Percentiles rank a stretch among this genome's conserved stretches.
These are phyloP conservation scores for Hypoxylon sp. DNA, from an alignment of 2,329 filamentous ascomycete genomes.

Conservation along the genomic window DNA sequence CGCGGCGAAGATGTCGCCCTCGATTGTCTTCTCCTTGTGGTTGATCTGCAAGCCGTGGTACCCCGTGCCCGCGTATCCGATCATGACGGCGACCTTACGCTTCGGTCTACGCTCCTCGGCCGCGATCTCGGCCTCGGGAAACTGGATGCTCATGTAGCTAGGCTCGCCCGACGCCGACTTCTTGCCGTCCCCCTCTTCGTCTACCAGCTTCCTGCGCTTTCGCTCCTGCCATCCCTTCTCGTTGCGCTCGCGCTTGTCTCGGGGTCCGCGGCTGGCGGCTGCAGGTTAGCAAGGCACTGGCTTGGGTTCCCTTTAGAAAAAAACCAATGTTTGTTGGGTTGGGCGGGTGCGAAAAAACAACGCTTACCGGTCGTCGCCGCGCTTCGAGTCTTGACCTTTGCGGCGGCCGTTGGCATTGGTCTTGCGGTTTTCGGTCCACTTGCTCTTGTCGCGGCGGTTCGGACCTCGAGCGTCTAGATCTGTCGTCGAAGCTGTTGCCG, in stretches of 20 bases:
- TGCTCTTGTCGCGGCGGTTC: conserved; percentile 33
- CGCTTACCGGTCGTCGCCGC: conserved; percentile 41
- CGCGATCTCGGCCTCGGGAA: conserved; percentile 83
- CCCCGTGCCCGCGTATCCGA: conserved; percentile 95
- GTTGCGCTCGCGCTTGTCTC: conserved; percentile 65
- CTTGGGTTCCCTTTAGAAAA: conserved; percentile 33
- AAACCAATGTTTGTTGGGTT: no score
- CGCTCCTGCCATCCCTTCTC: conserved; percentile 57
- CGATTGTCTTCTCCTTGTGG: conserved; percentile 87
- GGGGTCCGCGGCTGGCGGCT: conserved; percentile 62
- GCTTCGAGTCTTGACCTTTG: conserved; percentile 26
- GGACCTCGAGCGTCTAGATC: conserved; percentile 33
- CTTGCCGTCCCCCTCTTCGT: conserved; percentile 48
- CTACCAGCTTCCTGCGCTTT: conserved; percentile 67
- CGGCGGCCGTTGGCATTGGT: conserved; percentile 39
- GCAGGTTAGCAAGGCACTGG: conserved; percentile 55
- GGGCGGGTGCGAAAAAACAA: no score
- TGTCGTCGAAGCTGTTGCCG: conserved; percentile 28
- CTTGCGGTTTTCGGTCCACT: conserved; percentile 30
- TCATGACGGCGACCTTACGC: conserved; percentile 93
- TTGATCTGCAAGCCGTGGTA: conserved; percentile 98
- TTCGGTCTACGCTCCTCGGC: conserved; percentile 90
- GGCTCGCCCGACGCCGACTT: conserved; percentile 52
- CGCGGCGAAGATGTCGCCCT: conserved; percentile 92
- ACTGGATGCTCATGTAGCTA: conserved; percentile 68